phyloP scores from a whole-genome alignment of 2,329 filamentous ascomycete genomes.

The Coniella lustricola region DNA sequence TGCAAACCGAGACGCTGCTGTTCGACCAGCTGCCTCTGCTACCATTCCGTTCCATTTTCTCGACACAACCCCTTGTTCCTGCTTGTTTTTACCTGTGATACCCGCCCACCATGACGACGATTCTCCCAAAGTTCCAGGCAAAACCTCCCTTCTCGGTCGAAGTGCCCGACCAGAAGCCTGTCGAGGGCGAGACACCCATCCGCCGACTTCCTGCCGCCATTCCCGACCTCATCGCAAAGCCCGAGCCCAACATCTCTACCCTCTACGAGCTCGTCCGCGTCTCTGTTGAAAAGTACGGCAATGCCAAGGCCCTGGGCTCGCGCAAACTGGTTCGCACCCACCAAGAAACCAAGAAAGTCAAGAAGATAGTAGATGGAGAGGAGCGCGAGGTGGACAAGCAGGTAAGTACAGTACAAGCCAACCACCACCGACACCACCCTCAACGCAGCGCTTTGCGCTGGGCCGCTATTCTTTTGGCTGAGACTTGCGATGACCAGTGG shows the following conservation, averaged over 20 bases:
- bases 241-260: conserved; percentile 60
- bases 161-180: conserved; percentile 53
- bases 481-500: conserved; percentile 44
- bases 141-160: conserved; percentile 63
- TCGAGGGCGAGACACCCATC: conserved; percentile 68
- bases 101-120: conserved; percentile 10
- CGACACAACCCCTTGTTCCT: too few species aligned
- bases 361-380: conserved; percentile 77
- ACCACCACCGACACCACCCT: not conserved
- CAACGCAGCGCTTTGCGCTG: not conserved
- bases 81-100: conserved; percentile 6
- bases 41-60: too few species aligned
- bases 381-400: conserved; percentile 72
- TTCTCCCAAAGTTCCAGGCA: conserved; percentile 39
- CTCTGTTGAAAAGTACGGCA: conserved; percentile 58
- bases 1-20: too few species aligned
- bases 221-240: conserved; percentile 53
- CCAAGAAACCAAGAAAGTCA: conserved; percentile 80
- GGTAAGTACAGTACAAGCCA: not conserved
- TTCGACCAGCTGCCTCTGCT: too few species aligned
- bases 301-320: conserved; percentile 59
- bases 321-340: conserved; percentile 70
- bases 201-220: conserved; percentile 58
- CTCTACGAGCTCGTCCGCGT: conserved; percentile 68
- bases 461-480: conserved; percentile 18